Evolutionary conservation across 345 rosid genomes (phyloP).

Genomic region (Nasturtium officinale): DNA sequence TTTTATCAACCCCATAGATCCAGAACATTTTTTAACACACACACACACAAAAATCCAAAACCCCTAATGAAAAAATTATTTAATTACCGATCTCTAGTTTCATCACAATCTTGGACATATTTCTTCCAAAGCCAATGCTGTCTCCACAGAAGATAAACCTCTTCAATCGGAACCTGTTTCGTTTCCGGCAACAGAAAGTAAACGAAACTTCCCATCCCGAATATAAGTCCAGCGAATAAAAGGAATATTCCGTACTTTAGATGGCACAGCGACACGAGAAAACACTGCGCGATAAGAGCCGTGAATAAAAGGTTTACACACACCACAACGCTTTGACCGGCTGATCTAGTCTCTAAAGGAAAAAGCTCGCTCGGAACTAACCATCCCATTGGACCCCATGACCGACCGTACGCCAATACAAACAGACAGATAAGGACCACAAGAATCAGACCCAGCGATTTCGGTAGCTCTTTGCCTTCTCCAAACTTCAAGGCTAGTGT

Average conservation of each 20-base stretch:
- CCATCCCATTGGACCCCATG: conserved; percentile 99
- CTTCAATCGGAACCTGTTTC: conserved; percentile 88
- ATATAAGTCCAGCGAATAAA: conserved; percentile 64
- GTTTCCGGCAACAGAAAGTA: conserved; percentile 86
- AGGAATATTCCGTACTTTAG: conserved; percentile 75
- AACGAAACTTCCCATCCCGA: conserved; percentile 73
- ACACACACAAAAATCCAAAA: too few relatives aligned
- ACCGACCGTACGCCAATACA: conserved; percentile 81
- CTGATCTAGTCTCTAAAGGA: conserved; percentile 87
- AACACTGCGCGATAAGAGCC: conserved; percentile 79
- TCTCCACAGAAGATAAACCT: conserved; percentile 71
- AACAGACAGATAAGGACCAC: conserved; percentile 68
- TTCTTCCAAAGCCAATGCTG: conserved; percentile 83
- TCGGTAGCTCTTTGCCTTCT: conserved; percentile 54
- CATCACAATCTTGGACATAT: conserved; percentile 42
- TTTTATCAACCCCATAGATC: background rate
- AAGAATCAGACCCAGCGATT: conserved; percentile 51
- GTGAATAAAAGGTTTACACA: conserved; percentile 83
- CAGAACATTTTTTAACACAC: background rate
- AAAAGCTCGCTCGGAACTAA: conserved; percentile 89
- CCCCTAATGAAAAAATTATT: background rate
- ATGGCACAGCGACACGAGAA: conserved; percentile 71
- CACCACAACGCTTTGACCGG: conserved; percentile 88
- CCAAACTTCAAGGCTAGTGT: conserved; percentile 73
- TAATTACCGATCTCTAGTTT: background rate